phyloP scores from a whole-genome alignment of 225 moss, liverwort and hornwort genomes.

The Sphagnum tenellum region DNA sequence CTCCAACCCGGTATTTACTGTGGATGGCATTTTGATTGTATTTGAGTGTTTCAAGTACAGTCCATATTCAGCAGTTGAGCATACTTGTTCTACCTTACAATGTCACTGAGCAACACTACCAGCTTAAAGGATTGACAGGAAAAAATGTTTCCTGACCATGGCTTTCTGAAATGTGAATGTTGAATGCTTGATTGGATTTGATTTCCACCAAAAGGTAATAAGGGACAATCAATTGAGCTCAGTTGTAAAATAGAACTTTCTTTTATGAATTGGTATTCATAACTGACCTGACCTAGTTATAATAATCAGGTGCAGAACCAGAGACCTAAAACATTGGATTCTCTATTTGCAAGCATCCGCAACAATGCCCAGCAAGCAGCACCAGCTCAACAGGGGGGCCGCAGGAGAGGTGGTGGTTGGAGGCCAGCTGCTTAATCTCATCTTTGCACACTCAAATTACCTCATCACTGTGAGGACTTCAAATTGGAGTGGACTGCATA shows the following conservation, averaged over 20 bases:
- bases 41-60: too few relatives aligned
- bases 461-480: too few relatives aligned
- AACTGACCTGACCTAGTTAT: background rate
- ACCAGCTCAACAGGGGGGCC: slow-evolving; percentile 28
- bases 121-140: too few relatives aligned
- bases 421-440: slow-evolving; percentile 3
- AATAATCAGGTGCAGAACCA: slow-evolving; percentile 24
- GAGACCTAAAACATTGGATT: slow-evolving; percentile 50
- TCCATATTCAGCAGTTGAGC: too few relatives aligned
- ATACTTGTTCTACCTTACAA: too few relatives aligned
- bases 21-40: too few relatives aligned
- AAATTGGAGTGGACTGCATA: too few relatives aligned
- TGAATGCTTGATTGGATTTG: background rate
- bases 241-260: too few relatives aligned
- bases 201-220: too few relatives aligned
- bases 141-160: background rate
- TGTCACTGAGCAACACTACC: too few relatives aligned
- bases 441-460: too few relatives aligned
- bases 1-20: slow-evolving; percentile 11
- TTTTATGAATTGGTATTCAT: background rate
- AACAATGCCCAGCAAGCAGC: slow-evolving; percentile 32
- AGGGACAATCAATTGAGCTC: too few relatives aligned
- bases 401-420: slow-evolving; percentile 19
- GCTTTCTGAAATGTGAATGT: background rate
- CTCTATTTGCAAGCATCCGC: slow-evolving; percentile 52